A percentile compares a stretch with the other conserved stretches of the same genome.
phyloP scores from a whole-genome alignment of 2,329 filamentous ascomycete species.

The Nigrospora sphaerica region DNA sequence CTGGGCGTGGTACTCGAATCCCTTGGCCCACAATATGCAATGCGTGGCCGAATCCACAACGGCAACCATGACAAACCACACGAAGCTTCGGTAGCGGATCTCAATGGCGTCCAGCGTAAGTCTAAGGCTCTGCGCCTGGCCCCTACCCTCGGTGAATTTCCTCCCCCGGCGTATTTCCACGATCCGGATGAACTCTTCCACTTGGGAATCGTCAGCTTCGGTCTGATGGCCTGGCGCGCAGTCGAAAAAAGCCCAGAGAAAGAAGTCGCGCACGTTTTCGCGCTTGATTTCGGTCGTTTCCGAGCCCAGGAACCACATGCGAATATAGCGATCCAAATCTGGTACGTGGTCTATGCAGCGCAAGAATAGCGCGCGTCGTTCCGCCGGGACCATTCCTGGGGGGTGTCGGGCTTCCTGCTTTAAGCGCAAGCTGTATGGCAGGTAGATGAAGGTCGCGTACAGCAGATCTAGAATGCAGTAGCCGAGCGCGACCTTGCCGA shows the following conservation, averaged over 20 bases:
- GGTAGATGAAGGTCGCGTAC: constrained; percentile 35
- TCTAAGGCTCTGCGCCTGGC: constrained; percentile 49
- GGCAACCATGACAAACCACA: constrained; percentile 57
- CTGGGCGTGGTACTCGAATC: constrained; percentile 46
- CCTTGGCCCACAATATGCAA: constrained; percentile 33
- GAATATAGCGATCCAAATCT: constrained; percentile 49
- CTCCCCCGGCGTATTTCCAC: constrained; percentile 46
- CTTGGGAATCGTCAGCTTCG: constrained; percentile 28
- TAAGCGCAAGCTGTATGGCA: constrained; percentile 33
- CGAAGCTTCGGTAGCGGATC: constrained; percentile 53
- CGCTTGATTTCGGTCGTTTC: constrained; percentile 47
- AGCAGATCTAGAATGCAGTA: constrained; percentile 31
- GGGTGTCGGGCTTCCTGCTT: constrained; percentile 32
- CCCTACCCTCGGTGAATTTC: constrained; percentile 45
- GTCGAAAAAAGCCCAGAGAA: constrained; percentile 63
- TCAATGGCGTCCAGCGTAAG: constrained; percentile 58
- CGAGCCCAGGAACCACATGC: constrained; percentile 60
- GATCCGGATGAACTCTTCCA: constrained; percentile 40
- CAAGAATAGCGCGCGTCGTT: constrained; percentile 49
- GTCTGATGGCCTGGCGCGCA: constrained; percentile 14
- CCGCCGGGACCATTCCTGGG: constrained; percentile 29
- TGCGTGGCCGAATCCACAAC: constrained; percentile 46
- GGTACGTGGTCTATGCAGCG: constrained; percentile 48
- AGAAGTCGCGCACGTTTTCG: constrained; percentile 60
- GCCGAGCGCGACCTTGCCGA: constrained; percentile 13